Base-by-base conservation (phyloP, 768 basidiomycete genomes). In the Mycena rosella region DNA sequence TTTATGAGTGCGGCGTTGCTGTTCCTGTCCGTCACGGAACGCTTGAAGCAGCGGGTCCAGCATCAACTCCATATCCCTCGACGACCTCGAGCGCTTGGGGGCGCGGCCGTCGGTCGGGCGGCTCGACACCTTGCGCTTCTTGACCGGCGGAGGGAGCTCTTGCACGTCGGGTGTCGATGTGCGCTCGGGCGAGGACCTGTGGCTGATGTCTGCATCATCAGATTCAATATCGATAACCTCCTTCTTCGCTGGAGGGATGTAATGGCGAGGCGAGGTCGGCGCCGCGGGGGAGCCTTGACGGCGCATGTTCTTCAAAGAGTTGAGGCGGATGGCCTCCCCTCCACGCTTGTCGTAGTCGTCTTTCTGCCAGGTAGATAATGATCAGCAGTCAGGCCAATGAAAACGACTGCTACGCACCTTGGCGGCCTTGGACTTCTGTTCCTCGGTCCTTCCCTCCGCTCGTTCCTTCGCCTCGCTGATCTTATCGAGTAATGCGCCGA, bases 251-350 rank as follows among this genome's bases (percentile, higher is more conserved):
- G 45, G 45, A 24, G 45, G 45, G 24, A 48, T 26, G 9, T 27
- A 49, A 7, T 49, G 48, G 24, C 48, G 26, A 15, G 48, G 44
- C 65, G 58, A 42, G n/a, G 65, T 18, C 26, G 34, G 29, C 60
- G 52, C 42, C 34, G 24, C 3, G 52, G 44, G 51, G 10, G 61
- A 30, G 61, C 29, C 51, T 42, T 40, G 29, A 17, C 42, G 30
- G 17, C 57, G 18, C 29, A 40, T 26, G 18, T 32, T 40, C 20
- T 29, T 51, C 60, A 52, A 42, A 11, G 60, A 61, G 36, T 24
- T 26, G n/a, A 26, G 26, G 38, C 60, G 60, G 36, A 61, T 52
- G 27, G 36, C 48, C 3, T 52, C 48, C 4, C 60, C 60, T 4
- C 60, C 60, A 5, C 24, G 13, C 15, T 18, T 26, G 24, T 62